Evolutionary conservation across 2,329 filamentous ascomycete genomes (phyloP).

Genomic region (Gnomoniopsis sp.): DNA sequence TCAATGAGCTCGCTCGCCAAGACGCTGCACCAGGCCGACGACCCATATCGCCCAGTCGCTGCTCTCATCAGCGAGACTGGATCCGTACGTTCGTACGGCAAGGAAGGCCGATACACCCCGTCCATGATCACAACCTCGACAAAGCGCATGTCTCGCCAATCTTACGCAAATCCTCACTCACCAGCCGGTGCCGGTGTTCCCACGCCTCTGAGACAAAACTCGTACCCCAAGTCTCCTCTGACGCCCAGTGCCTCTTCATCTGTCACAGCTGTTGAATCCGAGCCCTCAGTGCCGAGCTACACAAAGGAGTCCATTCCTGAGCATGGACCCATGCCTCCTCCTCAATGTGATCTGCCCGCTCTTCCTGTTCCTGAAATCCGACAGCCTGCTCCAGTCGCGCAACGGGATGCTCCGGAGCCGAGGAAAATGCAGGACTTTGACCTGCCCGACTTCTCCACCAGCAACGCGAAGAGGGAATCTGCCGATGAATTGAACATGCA

Average conservation of each 20-base stretch:
- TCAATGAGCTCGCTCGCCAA: slow-evolving; percentile 84
- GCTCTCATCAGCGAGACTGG: slow-evolving; percentile 55
- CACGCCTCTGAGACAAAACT: slow-evolving; percentile 40
- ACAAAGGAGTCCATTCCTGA: slow-evolving; percentile 33
- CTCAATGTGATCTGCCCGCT: slow-evolving; percentile 29
- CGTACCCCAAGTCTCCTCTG: slow-evolving; percentile 39
- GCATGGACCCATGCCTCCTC: slow-evolving; percentile 36
- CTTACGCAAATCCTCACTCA: slow-evolving; percentile 21
- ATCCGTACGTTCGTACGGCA: slow-evolving; percentile 52
- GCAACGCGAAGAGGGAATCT: slow-evolving; percentile 6
- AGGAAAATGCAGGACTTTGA: slow-evolving; percentile 3
- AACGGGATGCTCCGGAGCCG: slow-evolving; percentile 17
- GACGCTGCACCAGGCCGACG: slow-evolving; percentile 69
- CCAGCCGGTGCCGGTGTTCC: slow-evolving; percentile 25
- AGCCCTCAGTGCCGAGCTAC: slow-evolving; percentile 20
- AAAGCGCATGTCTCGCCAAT: slow-evolving; percentile 17
- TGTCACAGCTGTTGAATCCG: slow-evolving; percentile 22
- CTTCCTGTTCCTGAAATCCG: slow-evolving; percentile 28
- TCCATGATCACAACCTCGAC: slow-evolving; percentile 12
- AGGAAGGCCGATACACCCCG: slow-evolving; percentile 31
- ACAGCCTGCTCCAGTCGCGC: slow-evolving; percentile 34
- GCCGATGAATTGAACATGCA: slow-evolving; percentile 12
- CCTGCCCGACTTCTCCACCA: slow-evolving; percentile 14
- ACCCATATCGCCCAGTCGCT: slow-evolving; percentile 72
- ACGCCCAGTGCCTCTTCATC: slow-evolving; percentile 30